Base-by-base conservation (phyloP, 441 rosid species). In the Pelargonium australe region DNA sequence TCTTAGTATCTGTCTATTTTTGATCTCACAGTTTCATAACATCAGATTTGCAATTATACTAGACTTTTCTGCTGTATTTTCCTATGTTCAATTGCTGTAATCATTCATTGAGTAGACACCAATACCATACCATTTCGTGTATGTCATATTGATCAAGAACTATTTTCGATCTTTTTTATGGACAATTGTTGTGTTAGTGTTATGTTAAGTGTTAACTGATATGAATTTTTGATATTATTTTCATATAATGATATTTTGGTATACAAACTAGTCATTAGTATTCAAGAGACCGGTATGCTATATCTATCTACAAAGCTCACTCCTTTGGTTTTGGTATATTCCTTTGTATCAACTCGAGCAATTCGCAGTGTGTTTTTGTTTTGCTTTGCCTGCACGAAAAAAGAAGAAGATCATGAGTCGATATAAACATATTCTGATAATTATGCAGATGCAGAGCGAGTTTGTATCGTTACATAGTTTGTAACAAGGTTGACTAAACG, bases 401-500 rank as follows among this genome's bases (percentile, higher is more conserved):
- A 44, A 41, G 23, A n/a, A 63, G 70, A 34, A 68, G 11, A 69
- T 10, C 60, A 67, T 25, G 31, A 2, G 31, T 25, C 31, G 31
- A 25, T 25, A 25, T 25, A 25, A 25, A 25, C 31, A 2, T 25
- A 25, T 25, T 25, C 31, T 25, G 31, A 25, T 43, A 47, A 25
- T 13, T 31, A 44, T 67, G 25, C 58, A 65, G 55, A 43, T 55
- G 1, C 6, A 64, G 11, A 11, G 40, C 45, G 41, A 31, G 53
- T 40, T 28, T 67, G 61, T 19, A 76, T 69, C 41, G 73, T 82
- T 86, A 95, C 99, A 95, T 77, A 83, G 76, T 79, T 86, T 83
- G 73, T 80, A 89, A 86, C 99, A 95, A 16, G 97, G 97, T 68
- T 91, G 95, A 64, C 74, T 84, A 80, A 89, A 75, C 53, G 88